Evolutionary conservation across 768 basidiomycete species (phyloP), one percentile per base, ranked within the genome.

Genomic region (Xerocomellus chrysenteron): DNA sequence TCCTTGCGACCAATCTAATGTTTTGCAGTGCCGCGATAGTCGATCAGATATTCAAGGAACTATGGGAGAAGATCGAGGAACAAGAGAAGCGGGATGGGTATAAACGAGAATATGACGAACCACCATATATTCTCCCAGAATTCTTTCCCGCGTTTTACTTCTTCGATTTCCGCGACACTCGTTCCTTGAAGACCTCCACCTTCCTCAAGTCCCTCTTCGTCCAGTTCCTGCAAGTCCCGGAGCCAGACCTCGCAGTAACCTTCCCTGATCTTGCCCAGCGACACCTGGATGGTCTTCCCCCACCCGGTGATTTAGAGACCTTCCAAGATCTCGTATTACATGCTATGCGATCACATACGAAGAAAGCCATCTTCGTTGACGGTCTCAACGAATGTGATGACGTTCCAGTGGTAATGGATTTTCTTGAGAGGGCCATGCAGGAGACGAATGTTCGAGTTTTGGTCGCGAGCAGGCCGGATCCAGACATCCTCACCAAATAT

Each of bases 351-450:
- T 54, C 24, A 7, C 65, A 69, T 16, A 43, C 57, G 41, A 69
- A 59, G 39, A 69, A 56, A 42, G 36, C 47, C 17, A 61, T 70
- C 11, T 59, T 70, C 3, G 40, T 68, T 9, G 68, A 68, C 4
- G 64, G 66, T 35, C 64, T 68, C 30, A 61, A 68, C 44, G 68
- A 68, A 50, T 68, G 68, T 47, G 58, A 70, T 17, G 63, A 68
- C 14, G 46, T 64, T 30, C 58, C 45, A 0, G 49, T 24, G 3
- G 58, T 64, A 19, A 61, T 69, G 49, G 28, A 35, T 32, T 70
- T 68, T 49, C 66, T 69, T 11, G 64, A 70, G 47, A 63, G 35
- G 46, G 50, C 50, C 28, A 58, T 63, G 64, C 48, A 59, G 17
- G 68, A 69, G 50, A 5, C 55, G 33, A 60, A 66, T 41, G 60